Evolutionary conservation across 2,329 filamentous ascomycete species (phyloP), one percentile per base, ranked within the genome.

Genomic region (Beauveria pseudobassiana): DNA sequence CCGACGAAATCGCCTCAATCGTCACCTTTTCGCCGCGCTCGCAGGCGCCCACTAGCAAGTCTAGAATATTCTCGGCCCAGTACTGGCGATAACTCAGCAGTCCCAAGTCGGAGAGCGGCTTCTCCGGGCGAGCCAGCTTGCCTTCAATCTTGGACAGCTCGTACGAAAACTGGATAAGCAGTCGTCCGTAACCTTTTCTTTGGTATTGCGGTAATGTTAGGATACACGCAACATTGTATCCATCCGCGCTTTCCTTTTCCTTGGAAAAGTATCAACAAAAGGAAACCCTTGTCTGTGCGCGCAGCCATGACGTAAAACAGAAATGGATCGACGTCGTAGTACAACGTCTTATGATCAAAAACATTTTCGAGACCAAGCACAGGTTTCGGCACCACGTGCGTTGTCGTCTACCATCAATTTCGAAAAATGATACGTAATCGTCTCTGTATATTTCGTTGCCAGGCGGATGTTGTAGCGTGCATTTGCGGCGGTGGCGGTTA

Each of bases 261-360:
- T 99, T 99, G 61, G 90, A 96, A 75, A 99, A 99, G 72, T 97
- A 99, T n/a, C 95, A n/a, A 99, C 90, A 55, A 99, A 84, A 71
- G 98, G 69, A 89, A 95, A 16, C 95, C 95, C 68, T 92, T 88
- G 55, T 96, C 91, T 65, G 93, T 90, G 67, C 90, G 87, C 46
- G 87, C 88, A 28, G 91, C 91, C 93, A 99, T 97, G 74, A 96
- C 93, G 76, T 99, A 99, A 78, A 99, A 99, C 42, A 99, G 78
- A 72, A 99, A 99, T 0, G 95, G 95, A 66, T 99, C 95, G n/a
- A 99, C 95, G 69, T 99, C 95, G 77, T 99, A 99, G 79, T 97
- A 99, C 8, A 99, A 85, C 5, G 95, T 98, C 76, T 99, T 99
- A 74, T 97, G 96, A 67, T 96, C 43, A 99, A 82, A 72, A 99